Percentiles rank a stretch among this genome's conserved stretches.
Evolutionary conservation across 345 rosid genomes (phyloP).

Genomic region (rapeseed (Brassica napus)): Da-Ae NC_063448.1:7387001-7387500

Average conservation of each 20-base stretch:
- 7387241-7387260: slow-evolving; percentile 58
- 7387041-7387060: slow-evolving; percentile 79
- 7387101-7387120: slow-evolving; percentile 37
- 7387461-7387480: neutral
- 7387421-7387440: neutral
- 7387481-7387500: no score
- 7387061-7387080: slow-evolving; percentile 77
- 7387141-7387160: slow-evolving; percentile 12
- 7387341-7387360: slow-evolving; percentile 73
- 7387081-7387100: slow-evolving; percentile 95
- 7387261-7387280: slow-evolving; percentile 84
- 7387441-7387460: neutral
- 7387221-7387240: slow-evolving; percentile 64
- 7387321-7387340: slow-evolving; percentile 51
- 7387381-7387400: slow-evolving; percentile 13
- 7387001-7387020: neutral
- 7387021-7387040: slow-evolving; percentile 54
- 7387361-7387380: slow-evolving; percentile 41
- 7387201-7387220: slow-evolving; percentile 68
- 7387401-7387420: neutral
- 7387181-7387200: slow-evolving; percentile 73
- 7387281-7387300: slow-evolving; percentile 60
- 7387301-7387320: slow-evolving; percentile 60
- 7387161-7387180: slow-evolving; percentile 25
- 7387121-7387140: neutral